Conservation (phyloP, 2,329 filamentous ascomycete species). For the Colletotrichum zoysiae region DNA sequence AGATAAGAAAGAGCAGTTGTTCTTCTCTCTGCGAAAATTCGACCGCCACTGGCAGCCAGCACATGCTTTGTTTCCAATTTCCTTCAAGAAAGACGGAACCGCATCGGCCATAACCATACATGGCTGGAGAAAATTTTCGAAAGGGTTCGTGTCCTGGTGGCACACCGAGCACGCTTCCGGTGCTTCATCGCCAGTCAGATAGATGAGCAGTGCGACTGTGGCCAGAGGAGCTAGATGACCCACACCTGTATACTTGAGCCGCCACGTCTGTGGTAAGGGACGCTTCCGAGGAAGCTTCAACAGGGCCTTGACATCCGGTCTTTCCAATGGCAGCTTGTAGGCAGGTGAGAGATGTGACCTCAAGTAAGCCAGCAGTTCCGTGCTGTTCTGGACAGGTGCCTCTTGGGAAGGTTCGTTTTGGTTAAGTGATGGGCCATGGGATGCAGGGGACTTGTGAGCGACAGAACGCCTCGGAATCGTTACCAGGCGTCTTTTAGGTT, state of each 20-base stretch:
- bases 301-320: constrained; percentile 31
- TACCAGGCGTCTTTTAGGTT: not conserved
- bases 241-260: constrained; percentile 14
- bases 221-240: constrained; percentile 10
- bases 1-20: constrained; percentile 46
- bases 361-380: constrained; percentile 11
- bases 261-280: constrained; percentile 11
- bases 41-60: constrained; percentile 50
- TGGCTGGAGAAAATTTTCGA: constrained; percentile 9
- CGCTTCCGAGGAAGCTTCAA: constrained; percentile 29
- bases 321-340: constrained; percentile 23
- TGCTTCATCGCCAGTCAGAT: constrained; percentile 31
- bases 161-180: constrained; percentile 17
- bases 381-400: not conserved
- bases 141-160: not conserved
- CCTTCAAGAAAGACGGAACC: constrained; percentile 42
- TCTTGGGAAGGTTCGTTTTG: not conserved
- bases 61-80: constrained; percentile 45
- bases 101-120: constrained; percentile 48
- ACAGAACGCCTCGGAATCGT: not conserved
- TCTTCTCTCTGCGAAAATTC: constrained; percentile 45
- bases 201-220: constrained; percentile 31
- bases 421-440: not conserved
- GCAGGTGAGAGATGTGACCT: not conserved
- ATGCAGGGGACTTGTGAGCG: too few relatives aligned